Base-by-base conservation (phyloP, 2,329 filamentous ascomycete species). In the Metarhizium anisopliae region DNA sequence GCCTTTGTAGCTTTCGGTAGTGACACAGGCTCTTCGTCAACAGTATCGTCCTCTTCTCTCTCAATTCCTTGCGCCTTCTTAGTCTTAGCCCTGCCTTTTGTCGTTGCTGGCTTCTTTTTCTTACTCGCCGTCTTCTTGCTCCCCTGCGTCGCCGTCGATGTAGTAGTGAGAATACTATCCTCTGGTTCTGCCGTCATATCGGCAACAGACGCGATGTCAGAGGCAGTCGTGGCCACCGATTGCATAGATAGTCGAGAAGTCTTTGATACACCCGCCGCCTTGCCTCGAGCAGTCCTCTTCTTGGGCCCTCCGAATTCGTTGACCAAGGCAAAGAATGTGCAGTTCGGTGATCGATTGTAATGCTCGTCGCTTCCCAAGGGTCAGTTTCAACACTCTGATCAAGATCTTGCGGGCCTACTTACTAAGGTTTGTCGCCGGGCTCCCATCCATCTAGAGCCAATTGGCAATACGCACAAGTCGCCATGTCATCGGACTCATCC, bases 371-470 rank as follows among this genome's bases (percentile, higher is more conserved):
- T 93, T 57, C 35, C 50, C 16, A 8, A 47, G 50, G 18, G 61
- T 73, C 56, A 71, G 66, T 53, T 32, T 32, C n/a, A 11, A 18
- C 14, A 25, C 6, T 18, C 10, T 2, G 16, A 16, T 16, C 16
- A 18, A 20, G 6, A 32, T 25, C 29, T 10, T 32, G 8, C n/a
- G 20, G 6, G 38, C 4, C 49, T 29, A 72, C 87, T 72, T 70
- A 91, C 85, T 87, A 82, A 59, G 94, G 94, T 67, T 95, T 90
- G 69, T 99, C 94, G 57, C 86, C 85, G 1, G 87, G 86, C 67
- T 97, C 94, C 94, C 95, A 99, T 6, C 91, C 91, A 69, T 97
- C 93, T 11, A 99, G 80, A 11, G 87, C 90, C 16, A 97, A 74
- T 56, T 88, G 84, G 74, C 94, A 99, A 72, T 97, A 96, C 32